A percentile compares a stretch with the other conserved stretches of the same genome.
These are phyloP conservation scores for Closterium sp. DNA, from an alignment of 139 green algal genomes.

Conservation along the genomic window DNA sequence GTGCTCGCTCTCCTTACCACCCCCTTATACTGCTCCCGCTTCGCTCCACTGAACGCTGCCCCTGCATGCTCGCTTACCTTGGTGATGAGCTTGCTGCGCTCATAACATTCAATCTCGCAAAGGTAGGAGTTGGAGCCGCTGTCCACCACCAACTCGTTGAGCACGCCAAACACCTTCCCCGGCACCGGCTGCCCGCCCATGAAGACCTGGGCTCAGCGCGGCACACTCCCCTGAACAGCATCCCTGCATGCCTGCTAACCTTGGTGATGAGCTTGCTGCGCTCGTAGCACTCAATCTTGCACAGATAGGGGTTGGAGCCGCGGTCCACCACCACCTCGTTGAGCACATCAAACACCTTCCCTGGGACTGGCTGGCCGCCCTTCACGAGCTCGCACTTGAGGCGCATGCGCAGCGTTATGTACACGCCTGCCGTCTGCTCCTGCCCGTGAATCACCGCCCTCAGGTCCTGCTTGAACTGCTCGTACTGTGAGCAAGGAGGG, in stretches of 20 bases:
- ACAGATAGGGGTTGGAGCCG: slow-evolving; percentile 59
- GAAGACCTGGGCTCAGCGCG: too few relatives aligned
- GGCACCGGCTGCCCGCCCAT: slow-evolving; percentile 42
- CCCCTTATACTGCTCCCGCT: too few relatives aligned
- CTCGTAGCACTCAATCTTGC: slow-evolving; percentile 65
- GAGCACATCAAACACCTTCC: slow-evolving; percentile 57
- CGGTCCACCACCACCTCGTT: slow-evolving; percentile 63
- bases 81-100: slow-evolving; percentile 60
- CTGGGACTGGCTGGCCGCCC: slow-evolving; percentile 41
- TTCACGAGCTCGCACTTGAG: slow-evolving; percentile 79
- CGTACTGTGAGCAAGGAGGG: slow-evolving; percentile 44
- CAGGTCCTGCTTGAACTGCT: slow-evolving; percentile 72
- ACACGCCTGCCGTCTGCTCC: slow-evolving; percentile 68
- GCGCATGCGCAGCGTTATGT: slow-evolving; percentile 96
- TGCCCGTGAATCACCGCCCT: slow-evolving; percentile 75
- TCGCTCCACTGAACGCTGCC: too few relatives aligned
- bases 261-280: slow-evolving; percentile 59
- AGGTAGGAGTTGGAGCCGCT: slow-evolving; percentile 59
- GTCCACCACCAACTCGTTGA: slow-evolving; percentile 61
- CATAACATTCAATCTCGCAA: slow-evolving; percentile 64
- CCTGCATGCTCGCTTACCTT: slow-evolving; percentile 33
- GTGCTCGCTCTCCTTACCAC: too few relatives aligned
- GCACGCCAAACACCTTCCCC: slow-evolving; percentile 56
- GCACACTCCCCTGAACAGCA: too few relatives aligned
- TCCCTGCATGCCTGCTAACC: too few relatives aligned